These are phyloP conservation scores for Huntiella omanensis DNA, from an alignment of 2,329 filamentous ascomycete genomes.

Conservation along the genomic window DNA sequence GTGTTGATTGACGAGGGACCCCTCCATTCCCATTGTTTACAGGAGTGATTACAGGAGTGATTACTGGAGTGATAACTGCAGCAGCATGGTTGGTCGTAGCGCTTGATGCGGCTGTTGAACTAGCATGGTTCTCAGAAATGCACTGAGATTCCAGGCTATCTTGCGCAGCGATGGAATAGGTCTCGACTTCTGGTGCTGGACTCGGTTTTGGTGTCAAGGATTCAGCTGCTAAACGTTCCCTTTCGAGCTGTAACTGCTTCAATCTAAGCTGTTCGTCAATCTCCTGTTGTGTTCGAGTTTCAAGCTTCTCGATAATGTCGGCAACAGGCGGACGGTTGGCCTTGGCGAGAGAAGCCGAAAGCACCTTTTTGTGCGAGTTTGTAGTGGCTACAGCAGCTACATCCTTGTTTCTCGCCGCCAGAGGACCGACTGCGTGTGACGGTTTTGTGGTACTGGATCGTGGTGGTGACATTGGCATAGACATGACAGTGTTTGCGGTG, in stretches of 20 bases:
- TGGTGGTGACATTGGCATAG: background rate
- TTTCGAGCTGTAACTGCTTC: slow-evolving; percentile 4
- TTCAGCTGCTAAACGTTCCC: background rate
- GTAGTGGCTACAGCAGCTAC: background rate
- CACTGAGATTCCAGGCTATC: too few relatives aligned
- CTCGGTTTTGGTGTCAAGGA: background rate
- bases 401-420: too few relatives aligned
- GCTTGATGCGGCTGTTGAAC: background rate
- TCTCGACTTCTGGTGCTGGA: background rate
- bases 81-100: background rate
- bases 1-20: too few relatives aligned
- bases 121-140: background rate
- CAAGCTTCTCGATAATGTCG: slow-evolving; percentile 7
- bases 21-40: too few relatives aligned
- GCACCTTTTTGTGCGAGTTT: slow-evolving; percentile 8
- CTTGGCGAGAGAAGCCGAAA: slow-evolving; percentile 5
- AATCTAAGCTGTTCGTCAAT: slow-evolving; percentile 9
- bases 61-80: background rate
- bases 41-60: background rate
- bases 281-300: slow-evolving; percentile 7
- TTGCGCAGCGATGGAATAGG: background rate
- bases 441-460: background rate
- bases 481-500: background rate
- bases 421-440: background rate
- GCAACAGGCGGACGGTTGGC: slow-evolving; percentile 7